phyloP scores from a whole-genome alignment of 1,284 basidiomycete genomes.

The Neonothopanus nambi region DNA sequence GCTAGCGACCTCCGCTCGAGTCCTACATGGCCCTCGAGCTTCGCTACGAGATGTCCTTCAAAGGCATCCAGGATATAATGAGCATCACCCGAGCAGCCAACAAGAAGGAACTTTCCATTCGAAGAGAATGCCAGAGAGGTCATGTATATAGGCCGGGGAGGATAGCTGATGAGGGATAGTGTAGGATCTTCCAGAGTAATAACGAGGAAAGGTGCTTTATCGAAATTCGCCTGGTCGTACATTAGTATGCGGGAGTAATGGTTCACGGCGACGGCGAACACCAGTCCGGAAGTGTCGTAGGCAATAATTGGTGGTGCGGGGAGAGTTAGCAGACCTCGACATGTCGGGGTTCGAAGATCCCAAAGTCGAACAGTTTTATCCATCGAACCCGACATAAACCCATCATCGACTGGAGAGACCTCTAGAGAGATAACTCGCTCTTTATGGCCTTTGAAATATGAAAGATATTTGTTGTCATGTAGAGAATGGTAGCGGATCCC shows the following conservation, averaged over 20 bases:
- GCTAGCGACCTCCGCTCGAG: slow-evolving; percentile 67
- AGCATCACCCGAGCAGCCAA: slow-evolving; percentile 89
- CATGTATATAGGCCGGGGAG: slow-evolving; percentile 87
- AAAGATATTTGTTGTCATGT: slow-evolving; percentile 94
- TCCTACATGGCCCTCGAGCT: slow-evolving; percentile 81
- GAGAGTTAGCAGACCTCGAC: slow-evolving; percentile 72
- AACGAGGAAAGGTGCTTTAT: slow-evolving; percentile 88
- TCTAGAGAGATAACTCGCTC: slow-evolving; percentile 87
- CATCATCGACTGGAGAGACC: slow-evolving; percentile 91
- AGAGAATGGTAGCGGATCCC: slow-evolving; percentile 93
- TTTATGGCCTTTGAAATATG: slow-evolving; percentile 96
- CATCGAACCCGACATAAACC: slow-evolving; percentile 91
- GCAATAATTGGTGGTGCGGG: slow-evolving; percentile 83
- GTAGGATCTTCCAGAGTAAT: slow-evolving; percentile 83
- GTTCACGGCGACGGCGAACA: slow-evolving; percentile 94
- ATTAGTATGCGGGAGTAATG: slow-evolving; percentile 82
- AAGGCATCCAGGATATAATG: slow-evolving; percentile 94
- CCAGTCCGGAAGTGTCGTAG: slow-evolving; percentile 86
- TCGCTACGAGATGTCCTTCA: slow-evolving; percentile 78
- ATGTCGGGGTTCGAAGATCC: slow-evolving; percentile 84
- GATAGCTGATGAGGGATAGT: slow-evolving; percentile 70
- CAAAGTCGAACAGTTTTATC: slow-evolving; percentile 97
- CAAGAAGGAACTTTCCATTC: slow-evolving; percentile 87
- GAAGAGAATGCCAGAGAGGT: slow-evolving; percentile 91
- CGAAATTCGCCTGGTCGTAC: slow-evolving; percentile 88